Evolutionary conservation across 2,329 filamentous ascomycete species (phyloP).

Genomic region (Microsporum canis): DNA sequence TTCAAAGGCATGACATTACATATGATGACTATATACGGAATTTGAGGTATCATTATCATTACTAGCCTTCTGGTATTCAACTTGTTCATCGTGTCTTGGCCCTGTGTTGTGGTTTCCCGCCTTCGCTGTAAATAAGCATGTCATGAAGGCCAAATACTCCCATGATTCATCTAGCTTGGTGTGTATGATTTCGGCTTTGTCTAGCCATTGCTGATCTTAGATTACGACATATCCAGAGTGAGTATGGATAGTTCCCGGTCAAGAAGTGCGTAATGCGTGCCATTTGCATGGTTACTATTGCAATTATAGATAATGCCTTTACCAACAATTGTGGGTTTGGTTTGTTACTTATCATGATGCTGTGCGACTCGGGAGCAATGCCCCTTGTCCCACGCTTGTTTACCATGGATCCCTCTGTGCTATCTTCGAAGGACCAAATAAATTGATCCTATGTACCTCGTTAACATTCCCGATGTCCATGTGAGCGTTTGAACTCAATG

Average conservation of each 20-base stretch:
- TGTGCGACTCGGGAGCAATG: neutral
- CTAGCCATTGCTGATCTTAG: neutral
- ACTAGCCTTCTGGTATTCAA: neutral
- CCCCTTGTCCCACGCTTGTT: neutral
- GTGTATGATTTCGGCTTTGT: neutral
- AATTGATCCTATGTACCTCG: no score
- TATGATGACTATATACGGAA: neutral
- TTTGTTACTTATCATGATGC: neutral
- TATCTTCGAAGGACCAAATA: neutral
- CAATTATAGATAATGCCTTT: neutral
- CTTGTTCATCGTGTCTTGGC: neutral
- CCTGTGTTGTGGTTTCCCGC: neutral
- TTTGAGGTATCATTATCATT: neutral
- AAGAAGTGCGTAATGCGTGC: neutral
- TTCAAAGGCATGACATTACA: conserved; percentile 54
- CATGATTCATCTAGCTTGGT: neutral
- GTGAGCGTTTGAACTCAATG: no score
- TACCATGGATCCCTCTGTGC: neutral
- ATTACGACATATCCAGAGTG: neutral
- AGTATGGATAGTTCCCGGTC: neutral
- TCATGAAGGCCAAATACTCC: neutral
- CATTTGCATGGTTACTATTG: neutral
- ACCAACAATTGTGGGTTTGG: neutral
- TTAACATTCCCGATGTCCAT: no score
- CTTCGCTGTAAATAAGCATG: neutral